Base-by-base conservation (phyloP, 495 filamentous ascomycete genomes). In the Lasiosphaeria miniovina region DNA sequence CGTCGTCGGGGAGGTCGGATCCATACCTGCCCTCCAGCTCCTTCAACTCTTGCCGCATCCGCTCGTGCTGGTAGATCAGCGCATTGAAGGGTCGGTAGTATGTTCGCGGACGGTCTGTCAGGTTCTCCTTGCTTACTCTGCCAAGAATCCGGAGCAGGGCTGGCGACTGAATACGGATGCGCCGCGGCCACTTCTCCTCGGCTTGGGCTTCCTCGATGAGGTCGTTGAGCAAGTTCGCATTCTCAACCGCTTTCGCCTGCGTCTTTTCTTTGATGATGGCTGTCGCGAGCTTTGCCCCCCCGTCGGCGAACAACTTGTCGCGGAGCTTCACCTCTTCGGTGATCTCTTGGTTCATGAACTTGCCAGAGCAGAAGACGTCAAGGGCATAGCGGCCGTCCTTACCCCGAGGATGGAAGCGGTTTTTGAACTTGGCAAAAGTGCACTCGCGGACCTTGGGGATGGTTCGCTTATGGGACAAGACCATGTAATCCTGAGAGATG, bases 81-180 rank as follows among this genome's bases (percentile, higher is more conserved):
- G 68, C 43, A 50, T 72, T 70, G 65, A 77, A 79, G 9, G 76
- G 76, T 4, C 72, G 65, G 40, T 72, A 51, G 52, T 75, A 76
- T 5, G 67, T 71, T 5, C 70, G 70, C 3, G 72, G 72, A 71
- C 54, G 41, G 52, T 59, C 45, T 14, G 65, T 68, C 31, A 68
- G 71, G 24, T 60, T 57, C 58, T 70, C 60, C 51, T 66, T 59
- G 15, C 63, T 69, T 41, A 68, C 64, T 34, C 66, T 66, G 31
- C 69, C 70, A 11, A 71, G 60, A 33, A 73, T 71, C 9, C 67
- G 66, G 1, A 77, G 63, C 8, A 77, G 38, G 15, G 67, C 64
- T 52, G 73, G 74, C 0, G 73, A 74, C 59, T 77, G 73, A 41
- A 77, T 70, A 7, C 74, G 72, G 52, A 77, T 62, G 17, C 74